Evolutionary conservation across 2,329 filamentous ascomycete genomes (phyloP), one percentile per base, ranked within the genome.

Genomic region (Nigrospora oryzae): DNA sequence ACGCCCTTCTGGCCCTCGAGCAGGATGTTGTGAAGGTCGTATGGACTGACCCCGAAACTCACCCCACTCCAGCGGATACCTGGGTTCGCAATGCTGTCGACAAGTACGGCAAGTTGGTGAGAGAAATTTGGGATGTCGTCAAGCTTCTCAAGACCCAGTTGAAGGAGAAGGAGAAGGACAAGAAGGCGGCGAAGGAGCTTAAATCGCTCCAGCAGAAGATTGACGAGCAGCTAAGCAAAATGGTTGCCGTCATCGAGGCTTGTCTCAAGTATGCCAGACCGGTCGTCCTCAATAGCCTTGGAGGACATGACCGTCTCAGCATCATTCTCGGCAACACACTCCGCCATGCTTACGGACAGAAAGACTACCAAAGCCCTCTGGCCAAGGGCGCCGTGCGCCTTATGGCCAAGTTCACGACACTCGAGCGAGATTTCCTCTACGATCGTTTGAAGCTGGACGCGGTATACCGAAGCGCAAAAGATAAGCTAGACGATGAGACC

Each of bases 361-460:
- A 67, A 41, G 74, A 80, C 53, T 77, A 72, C 53, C 69, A 68
- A 28, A 72, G 74, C 7, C 69, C 71, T 49, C 59, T 78, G 13
- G 69, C 75, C n/a, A 75, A 76, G 51, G 70, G 73, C 15, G 62
- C 77, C n/a, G 66, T 82, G 15, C 66, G 75, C 42, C 69, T 86
- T 31, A 73, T 88, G 59, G 74, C 79, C 5, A 66, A 73, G 45
- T 79, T 81, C 46, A 79, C 75, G 33, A 83, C 81, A 46, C 72
- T 81, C 36, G 78, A 73, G 40, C 77, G 74, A 51, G 79, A 75
- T 48, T 70, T 71, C 38, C 60, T 80, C 33, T 65, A 81, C 36
- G 76, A 81, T 51, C 81, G 76, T 48, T 75, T 80, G 36, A 85
- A 85, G 55, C 76, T 89, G 45, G 74, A 79, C 46, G 79, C 76